Conservation (phyloP, 805 yeast genomes). For the Yarrowia alimentaria region DNA sequence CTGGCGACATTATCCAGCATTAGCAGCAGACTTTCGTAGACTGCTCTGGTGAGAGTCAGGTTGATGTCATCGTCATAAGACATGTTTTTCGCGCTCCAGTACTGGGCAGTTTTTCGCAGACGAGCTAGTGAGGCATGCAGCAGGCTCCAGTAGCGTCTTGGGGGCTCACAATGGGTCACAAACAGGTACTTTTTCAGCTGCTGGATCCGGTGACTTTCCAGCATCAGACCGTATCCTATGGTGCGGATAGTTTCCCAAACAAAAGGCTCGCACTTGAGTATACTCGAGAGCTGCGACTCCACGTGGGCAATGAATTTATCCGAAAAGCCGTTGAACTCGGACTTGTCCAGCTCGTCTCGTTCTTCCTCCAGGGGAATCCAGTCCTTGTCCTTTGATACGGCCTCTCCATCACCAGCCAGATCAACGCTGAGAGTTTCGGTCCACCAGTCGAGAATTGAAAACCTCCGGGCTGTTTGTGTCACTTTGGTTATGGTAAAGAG, state of each 20-base stretch:
- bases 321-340: conserved; percentile 15
- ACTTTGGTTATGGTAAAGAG: conserved; percentile 3
- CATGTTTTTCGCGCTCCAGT: conserved; percentile 2
- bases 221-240: conserved; percentile 10
- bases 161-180: conserved; percentile 13
- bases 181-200: conserved; percentile 4
- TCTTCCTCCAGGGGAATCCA: conserved; percentile 2
- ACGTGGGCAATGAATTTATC: conserved; percentile 11
- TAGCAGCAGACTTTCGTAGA: conserved; percentile 3
- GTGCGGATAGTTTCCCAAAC: conserved; percentile 11
- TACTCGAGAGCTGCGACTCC: not conserved
- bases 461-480: not conserved
- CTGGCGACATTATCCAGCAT: conserved; percentile 1
- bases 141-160: conserved; percentile 11
- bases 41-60: conserved; percentile 8
- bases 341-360: not conserved
- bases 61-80: not conserved
- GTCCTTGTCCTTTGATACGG: conserved; percentile 11
- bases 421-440: conserved; percentile 11
- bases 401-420: conserved; percentile 12
- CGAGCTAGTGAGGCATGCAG: not conserved
- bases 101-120: not conserved
- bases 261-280: conserved; percentile 3
- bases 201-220: conserved; percentile 5
- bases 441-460: conserved; percentile 13